A percentile compares a stretch with the other conserved stretches of the same genome.
Conservation (phyloP, 2,329 filamentous ascomycete genomes). For the Fusarium devonianum region DNA sequence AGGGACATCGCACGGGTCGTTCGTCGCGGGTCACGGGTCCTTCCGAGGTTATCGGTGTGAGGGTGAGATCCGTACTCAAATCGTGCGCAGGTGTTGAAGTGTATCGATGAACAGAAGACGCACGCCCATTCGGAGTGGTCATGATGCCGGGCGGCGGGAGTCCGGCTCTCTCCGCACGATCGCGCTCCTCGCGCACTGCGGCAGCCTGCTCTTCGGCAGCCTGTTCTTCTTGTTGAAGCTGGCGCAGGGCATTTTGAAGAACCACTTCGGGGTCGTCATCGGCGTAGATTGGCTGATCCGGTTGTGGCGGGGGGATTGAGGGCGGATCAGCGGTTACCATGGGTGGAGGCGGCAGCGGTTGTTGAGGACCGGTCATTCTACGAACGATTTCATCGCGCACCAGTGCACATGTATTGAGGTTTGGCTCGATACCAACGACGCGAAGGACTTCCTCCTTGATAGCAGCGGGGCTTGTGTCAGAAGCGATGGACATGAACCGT, state of each 20-base stretch:
- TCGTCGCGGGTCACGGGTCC: conserved; percentile 56
- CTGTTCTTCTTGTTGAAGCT: conserved; percentile 66
- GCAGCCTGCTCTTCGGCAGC: conserved; percentile 65
- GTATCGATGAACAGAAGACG: conserved; percentile 45
- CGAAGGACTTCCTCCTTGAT: conserved; percentile 66
- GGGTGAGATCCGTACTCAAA: conserved; percentile 53
- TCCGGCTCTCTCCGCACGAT: conserved; percentile 53
- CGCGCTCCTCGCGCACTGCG: conserved; percentile 60
- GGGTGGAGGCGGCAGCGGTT: conserved; percentile 35
- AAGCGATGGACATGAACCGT: conserved; percentile 63
- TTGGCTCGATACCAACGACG: conserved; percentile 62
- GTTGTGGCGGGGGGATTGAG: conserved; percentile 42
- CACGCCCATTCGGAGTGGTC: conserved; percentile 43
- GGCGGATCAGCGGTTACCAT: conserved; percentile 39
- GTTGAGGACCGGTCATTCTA: conserved; percentile 39
- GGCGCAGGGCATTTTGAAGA: conserved; percentile 65
- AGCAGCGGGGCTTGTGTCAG: conserved; percentile 66
- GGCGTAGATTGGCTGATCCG: conserved; percentile 52
- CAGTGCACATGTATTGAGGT: conserved; percentile 61
- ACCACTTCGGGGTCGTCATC: conserved; percentile 65
- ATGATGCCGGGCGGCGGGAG: conserved; percentile 43
- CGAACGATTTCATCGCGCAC: conserved; percentile 66
- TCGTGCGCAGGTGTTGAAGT: conserved; percentile 47
- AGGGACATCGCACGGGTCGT: conserved; percentile 63
- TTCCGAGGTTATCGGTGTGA: conserved; percentile 63